A percentile compares a stretch with the other conserved stretches of the same genome.
phyloP scores from a whole-genome alignment of 345 rosid genomes.

The Carallia pectinifolia region DNA sequence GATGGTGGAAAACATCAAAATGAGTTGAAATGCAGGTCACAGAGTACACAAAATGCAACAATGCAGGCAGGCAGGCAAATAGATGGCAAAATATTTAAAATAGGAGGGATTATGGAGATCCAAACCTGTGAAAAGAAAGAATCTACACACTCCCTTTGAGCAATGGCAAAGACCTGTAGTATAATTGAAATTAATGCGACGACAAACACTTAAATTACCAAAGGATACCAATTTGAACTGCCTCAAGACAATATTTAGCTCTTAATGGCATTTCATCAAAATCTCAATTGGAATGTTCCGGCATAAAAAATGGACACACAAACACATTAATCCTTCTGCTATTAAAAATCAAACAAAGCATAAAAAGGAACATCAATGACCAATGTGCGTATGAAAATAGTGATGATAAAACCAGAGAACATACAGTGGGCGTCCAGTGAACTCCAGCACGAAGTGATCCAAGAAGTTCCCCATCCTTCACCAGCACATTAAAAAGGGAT shows the following conservation, averaged over 20 bases:
- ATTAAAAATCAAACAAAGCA: too few relatives aligned
- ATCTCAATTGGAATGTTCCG: too few relatives aligned
- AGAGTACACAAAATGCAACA: not conserved
- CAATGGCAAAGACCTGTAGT: conserved; percentile 78
- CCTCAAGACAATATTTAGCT: too few relatives aligned
- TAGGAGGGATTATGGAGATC: not conserved
- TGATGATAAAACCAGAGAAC: conserved; percentile 24
- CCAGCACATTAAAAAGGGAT: conserved; percentile 69
- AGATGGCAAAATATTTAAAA: not conserved
- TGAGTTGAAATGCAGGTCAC: too few relatives aligned
- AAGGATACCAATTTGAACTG: too few relatives aligned
- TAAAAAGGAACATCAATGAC: too few relatives aligned
- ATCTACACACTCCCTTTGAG: conserved; percentile 90
- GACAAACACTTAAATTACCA: not conserved
- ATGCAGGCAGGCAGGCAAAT: not conserved
- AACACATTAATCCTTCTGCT: too few relatives aligned
- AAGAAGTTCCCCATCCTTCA: conserved; percentile 81
- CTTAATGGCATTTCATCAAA: too few relatives aligned
- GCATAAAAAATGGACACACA: too few relatives aligned
- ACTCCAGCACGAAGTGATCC: conserved; percentile 97
- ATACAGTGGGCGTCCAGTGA: conserved; percentile 94
- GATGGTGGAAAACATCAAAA: too few relatives aligned
- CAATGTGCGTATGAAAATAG: conserved; percentile 10
- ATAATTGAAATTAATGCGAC: conserved; percentile 12
- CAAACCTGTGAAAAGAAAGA: conserved; percentile 92